Percentiles rank a stretch among this genome's conserved stretches.
Evolutionary conservation across 2,329 filamentous ascomycete genomes (phyloP).

Genomic region (Byssothecium circinans): DNA sequence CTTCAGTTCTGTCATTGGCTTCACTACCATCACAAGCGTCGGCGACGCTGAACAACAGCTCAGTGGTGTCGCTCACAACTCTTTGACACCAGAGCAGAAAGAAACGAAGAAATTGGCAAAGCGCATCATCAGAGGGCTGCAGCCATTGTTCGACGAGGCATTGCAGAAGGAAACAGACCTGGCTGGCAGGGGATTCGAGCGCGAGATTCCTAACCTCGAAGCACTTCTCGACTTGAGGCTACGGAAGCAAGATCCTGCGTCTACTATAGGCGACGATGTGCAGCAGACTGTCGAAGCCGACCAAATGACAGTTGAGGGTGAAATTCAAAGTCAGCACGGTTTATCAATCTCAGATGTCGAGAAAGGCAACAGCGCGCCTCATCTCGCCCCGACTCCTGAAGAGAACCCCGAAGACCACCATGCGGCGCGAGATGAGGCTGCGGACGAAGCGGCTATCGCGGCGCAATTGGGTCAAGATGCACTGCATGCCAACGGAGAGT

Average conservation of each 20-base stretch:
- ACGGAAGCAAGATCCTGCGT: conserved; percentile 50
- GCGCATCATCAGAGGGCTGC: conserved; percentile 81
- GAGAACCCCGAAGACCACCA: conserved; percentile 35
- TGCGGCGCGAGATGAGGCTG: conserved; percentile 32
- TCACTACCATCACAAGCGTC: conserved; percentile 47
- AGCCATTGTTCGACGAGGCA: conserved; percentile 75
- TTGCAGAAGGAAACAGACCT: conserved; percentile 81
- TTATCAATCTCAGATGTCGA: conserved; percentile 13
- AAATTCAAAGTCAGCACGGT: conserved; percentile 8
- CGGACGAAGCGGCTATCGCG: conserved; percentile 41
- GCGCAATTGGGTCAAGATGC: conserved; percentile 37
- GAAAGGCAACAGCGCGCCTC: conserved; percentile 25
- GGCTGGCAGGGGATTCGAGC: conserved; percentile 68
- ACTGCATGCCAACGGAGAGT: conserved; percentile 21
- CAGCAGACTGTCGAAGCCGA: conserved; percentile 26
- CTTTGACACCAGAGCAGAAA: conserved; percentile 65
- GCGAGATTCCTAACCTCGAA: conserved; percentile 73
- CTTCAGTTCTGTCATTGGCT: conserved; percentile 57
- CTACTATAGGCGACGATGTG: conserved; percentile 22
- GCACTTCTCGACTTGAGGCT: conserved; percentile 69
- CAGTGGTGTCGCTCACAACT: conserved; percentile 45
- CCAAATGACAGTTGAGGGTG: conserved; percentile 3
- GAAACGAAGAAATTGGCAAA: conserved; percentile 85
- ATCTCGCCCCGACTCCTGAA: conserved; percentile 41
- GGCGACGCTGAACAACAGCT: conserved; percentile 47